Percentiles rank a stretch among this genome's conserved stretches.
phyloP scores from a whole-genome alignment of 768 basidiomycete genomes.

The Phlebiopsis gigantea region DNA sequence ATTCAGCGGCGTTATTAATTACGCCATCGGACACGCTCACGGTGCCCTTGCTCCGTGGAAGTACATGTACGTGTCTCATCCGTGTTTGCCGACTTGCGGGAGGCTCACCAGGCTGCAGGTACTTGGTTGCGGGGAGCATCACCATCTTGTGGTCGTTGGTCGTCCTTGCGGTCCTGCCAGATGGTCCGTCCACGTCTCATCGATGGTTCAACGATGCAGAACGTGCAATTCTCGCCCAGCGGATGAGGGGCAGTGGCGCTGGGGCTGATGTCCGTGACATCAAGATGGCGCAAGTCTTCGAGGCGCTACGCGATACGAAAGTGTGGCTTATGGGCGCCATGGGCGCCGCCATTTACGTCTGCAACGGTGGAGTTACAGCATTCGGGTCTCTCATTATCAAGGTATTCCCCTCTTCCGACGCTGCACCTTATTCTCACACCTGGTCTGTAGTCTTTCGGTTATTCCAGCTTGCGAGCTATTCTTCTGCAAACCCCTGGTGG shows the following conservation, averaged over 20 bases:
- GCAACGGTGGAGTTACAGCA: slow-evolving; percentile 11
- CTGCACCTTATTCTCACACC: neutral
- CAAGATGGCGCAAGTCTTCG: slow-evolving; percentile 4
- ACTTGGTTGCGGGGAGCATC: slow-evolving; percentile 8
- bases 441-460: slow-evolving; percentile 3
- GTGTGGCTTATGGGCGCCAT: slow-evolving; percentile 9
- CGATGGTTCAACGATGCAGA: slow-evolving; percentile 11
- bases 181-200: slow-evolving; percentile 6
- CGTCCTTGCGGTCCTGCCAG: slow-evolving; percentile 4
- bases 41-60: slow-evolving; percentile 8
- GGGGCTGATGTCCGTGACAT: slow-evolving; percentile 3
- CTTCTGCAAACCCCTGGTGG: slow-evolving; percentile 11
- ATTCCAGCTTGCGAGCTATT: slow-evolving; percentile 6
- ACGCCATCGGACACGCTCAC: slow-evolving; percentile 9
- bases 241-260: slow-evolving; percentile 7
- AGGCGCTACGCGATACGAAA: slow-evolving; percentile 7
- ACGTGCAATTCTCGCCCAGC: slow-evolving; percentile 5
- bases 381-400: slow-evolving; percentile 12
- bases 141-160: slow-evolving; percentile 9
- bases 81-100: neutral
- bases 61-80: slow-evolving; percentile 4
- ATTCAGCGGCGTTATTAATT: slow-evolving; percentile 12
- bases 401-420: neutral
- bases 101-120: neutral
- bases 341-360: slow-evolving; percentile 8